These are phyloP conservation scores for Gamarada debralockiae DNA, from an alignment of 495 filamentous ascomycete species.

Conservation along the genomic window DNA sequence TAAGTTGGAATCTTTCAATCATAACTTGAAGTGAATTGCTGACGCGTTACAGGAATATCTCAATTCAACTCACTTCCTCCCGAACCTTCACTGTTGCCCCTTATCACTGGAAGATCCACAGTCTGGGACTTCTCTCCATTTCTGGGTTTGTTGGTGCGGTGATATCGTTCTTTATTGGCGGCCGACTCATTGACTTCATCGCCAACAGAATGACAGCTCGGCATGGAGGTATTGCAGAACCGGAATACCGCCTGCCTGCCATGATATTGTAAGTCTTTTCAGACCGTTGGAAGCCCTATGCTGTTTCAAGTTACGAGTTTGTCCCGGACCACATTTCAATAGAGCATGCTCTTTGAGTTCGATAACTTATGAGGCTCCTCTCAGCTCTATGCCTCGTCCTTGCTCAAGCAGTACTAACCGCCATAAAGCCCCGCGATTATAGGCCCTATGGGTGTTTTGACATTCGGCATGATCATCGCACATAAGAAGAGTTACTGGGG, in stretches of 20 bases:
- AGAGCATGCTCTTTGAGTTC: too few relatives aligned
- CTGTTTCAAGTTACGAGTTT: too few relatives aligned
- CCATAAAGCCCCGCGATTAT: conserved; percentile 10
- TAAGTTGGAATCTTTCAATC: background rate
- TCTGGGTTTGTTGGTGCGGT: conserved; percentile 10
- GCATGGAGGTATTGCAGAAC: conserved; percentile 4
- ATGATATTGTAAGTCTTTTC: too few relatives aligned
- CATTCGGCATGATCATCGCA: conserved; percentile 8
- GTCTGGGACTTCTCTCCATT: conserved; percentile 5
- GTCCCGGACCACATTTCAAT: too few relatives aligned
- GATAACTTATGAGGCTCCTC: too few relatives aligned
- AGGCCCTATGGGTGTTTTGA: conserved; percentile 9
- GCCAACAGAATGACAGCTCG: conserved; percentile 8
- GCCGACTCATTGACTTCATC: conserved; percentile 6
- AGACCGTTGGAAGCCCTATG: too few relatives aligned
- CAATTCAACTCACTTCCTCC: conserved; percentile 7
- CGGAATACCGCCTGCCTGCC: conserved; percentile 8
- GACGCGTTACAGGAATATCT: background rate
- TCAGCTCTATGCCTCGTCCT: too few relatives aligned
- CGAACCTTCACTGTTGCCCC: conserved; percentile 8
- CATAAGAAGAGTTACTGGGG: conserved; percentile 11
- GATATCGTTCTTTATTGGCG: conserved; percentile 12
- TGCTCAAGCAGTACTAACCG: too few relatives aligned
- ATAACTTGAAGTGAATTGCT: background rate
- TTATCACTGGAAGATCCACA: conserved; percentile 12